Evolutionary conservation across 768 basidiomycete species (phyloP).

Genomic region (Pleurotus sapidus): DNA sequence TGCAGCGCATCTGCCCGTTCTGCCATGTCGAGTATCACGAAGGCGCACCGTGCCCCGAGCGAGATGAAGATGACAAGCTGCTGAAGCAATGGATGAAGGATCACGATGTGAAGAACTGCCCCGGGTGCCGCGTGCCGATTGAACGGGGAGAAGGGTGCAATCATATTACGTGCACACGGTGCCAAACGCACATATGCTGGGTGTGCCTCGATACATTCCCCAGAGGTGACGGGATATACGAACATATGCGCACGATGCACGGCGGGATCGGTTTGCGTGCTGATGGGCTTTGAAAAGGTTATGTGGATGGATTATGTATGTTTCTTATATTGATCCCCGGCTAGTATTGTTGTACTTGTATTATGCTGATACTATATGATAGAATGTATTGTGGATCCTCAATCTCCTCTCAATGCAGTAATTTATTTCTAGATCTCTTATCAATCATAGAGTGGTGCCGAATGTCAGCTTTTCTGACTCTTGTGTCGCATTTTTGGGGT

Average conservation of each 20-base stretch:
- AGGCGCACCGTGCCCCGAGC: slow-evolving; percentile 59
- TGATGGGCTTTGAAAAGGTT: slow-evolving; percentile 10
- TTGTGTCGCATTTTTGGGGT: too few relatives aligned
- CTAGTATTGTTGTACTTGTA: neutral
- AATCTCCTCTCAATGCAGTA: too few relatives aligned
- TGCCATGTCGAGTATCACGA: slow-evolving; percentile 63
- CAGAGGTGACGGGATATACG: slow-evolving; percentile 68
- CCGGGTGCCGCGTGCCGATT: slow-evolving; percentile 66
- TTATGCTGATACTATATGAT: neutral
- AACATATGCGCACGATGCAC: slow-evolving; percentile 69
- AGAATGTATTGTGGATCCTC: too few relatives aligned
- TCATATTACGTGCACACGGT: slow-evolving; percentile 76
- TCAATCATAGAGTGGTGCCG: too few relatives aligned
- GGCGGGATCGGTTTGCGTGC: slow-evolving; percentile 54
- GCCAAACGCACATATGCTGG: slow-evolving; percentile 81
- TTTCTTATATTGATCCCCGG: slow-evolving; percentile 16
- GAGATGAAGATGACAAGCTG: slow-evolving; percentile 46
- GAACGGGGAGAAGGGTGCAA: slow-evolving; percentile 78
- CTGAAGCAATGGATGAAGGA: slow-evolving; percentile 63
- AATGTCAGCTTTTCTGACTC: too few relatives aligned
- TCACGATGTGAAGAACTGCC: slow-evolving; percentile 74
- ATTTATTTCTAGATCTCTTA: too few relatives aligned
- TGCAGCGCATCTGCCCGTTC: slow-evolving; percentile 49
- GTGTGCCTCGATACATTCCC: slow-evolving; percentile 72
- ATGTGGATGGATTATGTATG: slow-evolving; percentile 12